Evolutionary conservation across 345 rosid genomes (phyloP).

Genomic region (Viola odorata): DNA sequence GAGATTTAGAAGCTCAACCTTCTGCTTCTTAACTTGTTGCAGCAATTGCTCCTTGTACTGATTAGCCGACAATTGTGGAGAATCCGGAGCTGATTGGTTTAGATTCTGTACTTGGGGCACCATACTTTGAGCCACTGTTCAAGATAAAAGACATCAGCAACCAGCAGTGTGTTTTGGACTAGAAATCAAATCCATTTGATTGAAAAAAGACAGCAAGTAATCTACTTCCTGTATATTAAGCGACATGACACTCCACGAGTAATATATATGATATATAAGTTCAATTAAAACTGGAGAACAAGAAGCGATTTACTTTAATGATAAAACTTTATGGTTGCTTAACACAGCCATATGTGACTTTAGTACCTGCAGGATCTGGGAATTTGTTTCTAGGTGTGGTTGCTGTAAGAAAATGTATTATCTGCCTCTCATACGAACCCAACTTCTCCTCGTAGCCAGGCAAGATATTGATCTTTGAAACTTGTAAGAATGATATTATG

Average conservation of each 20-base stretch:
- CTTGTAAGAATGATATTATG: constrained; percentile 41
- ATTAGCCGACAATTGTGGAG: background rate
- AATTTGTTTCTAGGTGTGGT: constrained; percentile 57
- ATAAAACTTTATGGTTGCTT: no score
- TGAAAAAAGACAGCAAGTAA: background rate
- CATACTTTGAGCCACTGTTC: background rate
- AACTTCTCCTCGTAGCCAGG: constrained; percentile 62
- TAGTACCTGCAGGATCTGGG: constrained; percentile 50
- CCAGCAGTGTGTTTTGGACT: no score
- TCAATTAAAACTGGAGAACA: background rate
- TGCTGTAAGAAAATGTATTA: constrained; percentile 42
- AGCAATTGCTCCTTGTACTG: no score
- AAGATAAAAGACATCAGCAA: background rate
- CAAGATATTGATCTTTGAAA: constrained; percentile 42
- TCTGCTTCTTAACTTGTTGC: no score
- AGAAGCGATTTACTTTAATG: background rate
- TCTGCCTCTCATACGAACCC: constrained; percentile 67
- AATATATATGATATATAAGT: no score
- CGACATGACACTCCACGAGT: no score
- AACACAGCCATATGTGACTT: background rate
- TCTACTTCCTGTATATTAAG: background rate
- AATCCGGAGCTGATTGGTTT: background rate
- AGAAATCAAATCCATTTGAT: no score
- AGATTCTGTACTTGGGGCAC: background rate
- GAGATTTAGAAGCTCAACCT: no score